These are phyloP conservation scores for Moelleriella libera DNA, from an alignment of 2,329 filamentous ascomycete genomes.

Conservation along the genomic window DNA sequence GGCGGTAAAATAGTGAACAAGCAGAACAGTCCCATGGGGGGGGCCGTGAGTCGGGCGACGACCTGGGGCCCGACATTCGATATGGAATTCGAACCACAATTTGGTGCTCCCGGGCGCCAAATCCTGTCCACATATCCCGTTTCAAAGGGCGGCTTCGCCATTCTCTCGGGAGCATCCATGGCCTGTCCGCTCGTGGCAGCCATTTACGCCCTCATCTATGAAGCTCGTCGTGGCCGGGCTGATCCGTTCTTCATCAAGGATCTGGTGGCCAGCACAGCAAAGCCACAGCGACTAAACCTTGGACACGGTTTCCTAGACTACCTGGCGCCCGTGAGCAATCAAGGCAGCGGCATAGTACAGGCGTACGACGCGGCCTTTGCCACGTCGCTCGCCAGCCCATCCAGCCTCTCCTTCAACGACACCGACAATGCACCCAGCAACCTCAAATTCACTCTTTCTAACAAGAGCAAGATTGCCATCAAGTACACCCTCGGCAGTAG, in stretches of 20 bases:
- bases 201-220: slow-evolving; percentile 21
- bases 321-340: slow-evolving; percentile 38
- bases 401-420: slow-evolving; percentile 44
- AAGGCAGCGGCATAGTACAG: slow-evolving; percentile 30
- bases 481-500: slow-evolving; percentile 35
- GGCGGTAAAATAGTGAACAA: neutral
- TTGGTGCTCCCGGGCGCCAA: slow-evolving; percentile 22
- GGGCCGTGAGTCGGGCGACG: slow-evolving; percentile 7
- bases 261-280: slow-evolving; percentile 23
- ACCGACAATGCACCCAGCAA: slow-evolving; percentile 14
- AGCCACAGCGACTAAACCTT: slow-evolving; percentile 27
- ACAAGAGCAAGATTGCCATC: slow-evolving; percentile 30
- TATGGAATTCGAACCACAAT: slow-evolving; percentile 22
- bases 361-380: slow-evolving; percentile 39
- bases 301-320: slow-evolving; percentile 13
- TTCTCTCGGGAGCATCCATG: slow-evolving; percentile 33
- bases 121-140: slow-evolving; percentile 32
- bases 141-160: slow-evolving; percentile 19
- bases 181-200: slow-evolving; percentile 27
- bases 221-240: slow-evolving; percentile 27
- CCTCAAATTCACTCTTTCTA: slow-evolving; percentile 34
- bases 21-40: slow-evolving; percentile 1
- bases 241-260: slow-evolving; percentile 19
- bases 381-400: slow-evolving; percentile 33
- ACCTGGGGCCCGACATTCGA: slow-evolving; percentile 28